Base-by-base conservation (phyloP, 2,329 filamentous ascomycete species). In the Xylaria digitata region DNA sequence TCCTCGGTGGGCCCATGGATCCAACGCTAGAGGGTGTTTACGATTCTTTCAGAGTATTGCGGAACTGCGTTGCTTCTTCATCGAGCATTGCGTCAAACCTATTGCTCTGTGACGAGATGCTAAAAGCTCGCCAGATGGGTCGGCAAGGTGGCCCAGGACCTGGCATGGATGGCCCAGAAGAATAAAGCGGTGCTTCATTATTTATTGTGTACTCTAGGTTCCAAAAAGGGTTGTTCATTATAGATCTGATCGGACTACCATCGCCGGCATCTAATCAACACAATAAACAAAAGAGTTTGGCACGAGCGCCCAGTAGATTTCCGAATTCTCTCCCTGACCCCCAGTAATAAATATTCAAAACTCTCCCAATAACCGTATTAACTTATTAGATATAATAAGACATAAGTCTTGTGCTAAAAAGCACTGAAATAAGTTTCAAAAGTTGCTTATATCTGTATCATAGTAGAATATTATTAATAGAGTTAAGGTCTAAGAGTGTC, bases 41-140 rank as follows among this genome's bases (percentile, higher is more conserved):
- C 79, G 96, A 99, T 80, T 97, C 94, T 15, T 99, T 96, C 89
- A 89, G 96, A 65, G 96, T 99, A 42, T 81, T 99, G 75, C 88
- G 96, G 73, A 98, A 98, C 84, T 94, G 91, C 79, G 89, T 99
- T 70, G 94, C 96, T 2, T 97, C 94, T 40, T 96, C 94, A 80
- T 92, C 95, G 30, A 93, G 96, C 70, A 99, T 99, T 76, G 95
- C 96, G 6, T 95, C 93, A 9, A 99, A 99, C 82, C 84, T 99
- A 71, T 84, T 99, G 72, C 87, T 99, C 56, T 99, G 96, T 77
- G 96, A 99, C 77, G 96, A 99, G 85, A 87, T 99, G 84, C 85
- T 99, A 75, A 99, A 99, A 86, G 96, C 96, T 68, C 88, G 96
- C 79, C 95, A 99, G 84, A 99, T 99, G 96, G 91, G 87, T 55